Conservation (phyloP, 768 basidiomycete genomes). For the Ramaria sp. region DNA sequence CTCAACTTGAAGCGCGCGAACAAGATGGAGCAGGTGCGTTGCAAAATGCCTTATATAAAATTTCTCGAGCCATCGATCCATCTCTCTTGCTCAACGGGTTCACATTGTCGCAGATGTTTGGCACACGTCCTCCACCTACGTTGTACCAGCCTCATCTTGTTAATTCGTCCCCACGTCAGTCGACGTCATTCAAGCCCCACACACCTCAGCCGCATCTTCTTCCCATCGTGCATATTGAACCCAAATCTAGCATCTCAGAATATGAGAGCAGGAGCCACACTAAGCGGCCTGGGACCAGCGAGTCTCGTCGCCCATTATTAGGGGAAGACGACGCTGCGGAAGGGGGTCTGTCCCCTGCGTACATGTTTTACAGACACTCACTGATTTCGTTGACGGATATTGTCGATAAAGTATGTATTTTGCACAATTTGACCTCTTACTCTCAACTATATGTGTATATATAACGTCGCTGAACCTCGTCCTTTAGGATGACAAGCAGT, state of each 20-base stretch:
- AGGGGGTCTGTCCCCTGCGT: slow-evolving; percentile 37
- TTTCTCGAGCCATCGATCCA: no score
- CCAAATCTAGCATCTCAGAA: not conserved
- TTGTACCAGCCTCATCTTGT: slow-evolving; percentile 54
- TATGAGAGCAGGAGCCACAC: not conserved
- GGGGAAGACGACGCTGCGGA: not conserved
- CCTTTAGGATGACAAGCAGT: slow-evolving; percentile 59
- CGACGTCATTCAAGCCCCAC: not conserved
- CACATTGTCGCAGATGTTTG: slow-evolving; percentile 50
- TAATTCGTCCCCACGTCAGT: not conserved
- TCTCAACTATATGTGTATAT: not conserved
- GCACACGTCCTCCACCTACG: slow-evolving; percentile 66
- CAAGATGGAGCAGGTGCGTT: slow-evolving; percentile 78
- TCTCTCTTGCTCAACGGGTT: slow-evolving; percentile 8
- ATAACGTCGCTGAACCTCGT: not conserved
- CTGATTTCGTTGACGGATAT: slow-evolving; percentile 74
- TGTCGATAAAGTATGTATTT: slow-evolving; percentile 61
- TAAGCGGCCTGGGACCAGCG: slow-evolving; percentile 46
- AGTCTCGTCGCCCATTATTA: slow-evolving; percentile 41
- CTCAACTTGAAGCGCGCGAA: slow-evolving; percentile 68
- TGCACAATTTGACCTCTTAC: not conserved
- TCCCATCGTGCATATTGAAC: not conserved
- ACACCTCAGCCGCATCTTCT: not conserved
- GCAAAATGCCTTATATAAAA: not conserved
- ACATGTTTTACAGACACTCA: slow-evolving; percentile 71